Base-by-base conservation (phyloP, 2,329 filamentous ascomycete species). In the Trichoderma semiorbis region DNA sequence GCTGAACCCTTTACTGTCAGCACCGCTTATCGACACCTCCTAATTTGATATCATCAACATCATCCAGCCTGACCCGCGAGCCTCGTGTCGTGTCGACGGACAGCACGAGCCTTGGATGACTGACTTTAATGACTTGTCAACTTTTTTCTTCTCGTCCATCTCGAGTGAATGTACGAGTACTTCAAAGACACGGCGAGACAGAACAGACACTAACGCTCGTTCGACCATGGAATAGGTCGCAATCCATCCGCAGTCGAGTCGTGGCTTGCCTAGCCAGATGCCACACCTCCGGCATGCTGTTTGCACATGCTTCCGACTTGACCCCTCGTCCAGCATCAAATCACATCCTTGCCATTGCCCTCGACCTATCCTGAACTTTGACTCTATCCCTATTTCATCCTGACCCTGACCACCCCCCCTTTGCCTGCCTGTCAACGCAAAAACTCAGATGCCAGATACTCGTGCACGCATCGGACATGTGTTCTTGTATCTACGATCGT, bases 401-500 rank as follows among this genome's bases (percentile, higher is more conserved):
- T 26, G 18, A 32, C 65, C 50, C 65, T 26, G 18, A 32, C 65
- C 34, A 39, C 34, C 65, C 47, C 57, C 53, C 18, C 24, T 60
- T 58, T 36, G 34, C 34, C 34, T 36, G 32, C 65, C 53, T 30
- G 53, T 53, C 63, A 57, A 47, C 36, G 39, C 28, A 62, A 5
- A 43, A 34, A 69, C 57, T 53, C 67, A 34, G 57, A 53, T 36
- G 16, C 57, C 16, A 58, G 39, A 47, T 60, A 34, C 36, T 34
- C 39, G 16, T n/a, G 16, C 39, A 28, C 21, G 36, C 55, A 58
- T 58, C 43, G 62, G 24, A 39, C 32, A 43, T 47, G 65, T 21
- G 24, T 7, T 18, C 62, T 50, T 55, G 57, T 69, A 69, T 69
- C 67, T 69, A 69, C 67, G 67, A 69, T 69, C 57, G 39, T 69